Conservation (phyloP, 768 basidiomycete genomes). For the Polyporus arcularius region DNA sequence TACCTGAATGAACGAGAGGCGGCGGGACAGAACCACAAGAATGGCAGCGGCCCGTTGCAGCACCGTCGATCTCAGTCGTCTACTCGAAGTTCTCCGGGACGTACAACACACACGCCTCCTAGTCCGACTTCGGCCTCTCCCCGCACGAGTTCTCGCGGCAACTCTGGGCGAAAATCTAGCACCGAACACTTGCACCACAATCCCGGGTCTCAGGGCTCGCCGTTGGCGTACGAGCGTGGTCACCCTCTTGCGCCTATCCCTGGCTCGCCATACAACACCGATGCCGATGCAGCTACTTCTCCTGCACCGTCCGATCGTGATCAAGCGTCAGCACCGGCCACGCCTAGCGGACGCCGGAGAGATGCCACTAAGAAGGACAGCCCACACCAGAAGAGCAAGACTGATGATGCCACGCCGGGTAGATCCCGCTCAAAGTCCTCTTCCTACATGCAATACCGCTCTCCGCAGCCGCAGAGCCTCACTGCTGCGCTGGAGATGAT, state of each 20-base stretch:
- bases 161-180: slow-evolving; percentile 14
- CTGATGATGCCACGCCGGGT: slow-evolving; percentile 13
- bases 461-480: slow-evolving; percentile 68
- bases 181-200: slow-evolving; percentile 18
- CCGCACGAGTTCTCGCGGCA: slow-evolving; percentile 6
- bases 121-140: slow-evolving; percentile 6
- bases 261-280: slow-evolving; percentile 65
- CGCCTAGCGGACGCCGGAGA: slow-evolving; percentile 31
- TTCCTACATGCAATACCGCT: slow-evolving; percentile 54
- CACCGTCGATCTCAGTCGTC: slow-evolving; percentile 29
- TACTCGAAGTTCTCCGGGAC: slow-evolving; percentile 22
- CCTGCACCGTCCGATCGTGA: slow-evolving; percentile 40
- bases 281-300: slow-evolving; percentile 59
- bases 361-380: slow-evolving; percentile 30
- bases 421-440: slow-evolving; percentile 55
- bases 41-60: slow-evolving; percentile 7
- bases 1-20: slow-evolving; percentile 21
- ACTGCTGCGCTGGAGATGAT: slow-evolving; percentile 73
- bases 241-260: slow-evolving; percentile 37
- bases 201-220: slow-evolving; percentile 14
- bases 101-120: slow-evolving; percentile 8
- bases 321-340: slow-evolving; percentile 41
- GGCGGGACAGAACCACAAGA: slow-evolving; percentile 2
- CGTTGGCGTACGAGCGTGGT: slow-evolving; percentile 29
- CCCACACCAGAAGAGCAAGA: slow-evolving; percentile 14